Percentiles rank a stretch among this genome's conserved stretches.
These are phyloP conservation scores for Francoa sonchifolia DNA, from an alignment of 441 rosid genomes.

Conservation along the genomic window DNA sequence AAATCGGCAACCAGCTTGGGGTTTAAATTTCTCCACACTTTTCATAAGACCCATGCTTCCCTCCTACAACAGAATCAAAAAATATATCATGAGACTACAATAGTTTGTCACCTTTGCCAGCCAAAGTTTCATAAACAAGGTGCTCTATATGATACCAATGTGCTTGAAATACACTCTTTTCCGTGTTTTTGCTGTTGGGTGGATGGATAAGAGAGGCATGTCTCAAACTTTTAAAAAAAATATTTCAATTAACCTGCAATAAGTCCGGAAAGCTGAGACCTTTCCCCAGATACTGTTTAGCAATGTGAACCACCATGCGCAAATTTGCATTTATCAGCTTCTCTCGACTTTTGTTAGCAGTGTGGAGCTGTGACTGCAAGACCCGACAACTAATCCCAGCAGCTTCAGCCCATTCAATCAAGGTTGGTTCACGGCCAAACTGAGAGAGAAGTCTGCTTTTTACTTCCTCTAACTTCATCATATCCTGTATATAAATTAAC, in stretches of 20 bases:
- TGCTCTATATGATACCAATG: no score
- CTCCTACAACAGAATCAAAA: conserved; percentile 29
- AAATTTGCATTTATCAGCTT: conserved; percentile 59
- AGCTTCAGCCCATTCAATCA: conserved; percentile 69
- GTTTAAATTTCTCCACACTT: conserved; percentile 81
- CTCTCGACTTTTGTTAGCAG: conserved; percentile 46
- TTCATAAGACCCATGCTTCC: conserved; percentile 89
- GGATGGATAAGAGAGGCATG: no score
- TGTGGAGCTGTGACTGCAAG: conserved; percentile 48
- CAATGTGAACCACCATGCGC: conserved; percentile 73
- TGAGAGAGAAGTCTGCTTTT: conserved; percentile 56
- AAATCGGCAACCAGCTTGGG: conserved; percentile 68
- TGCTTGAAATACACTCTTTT: no score
- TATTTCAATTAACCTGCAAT: conserved; percentile 81
- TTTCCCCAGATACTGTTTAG: conserved; percentile 64
- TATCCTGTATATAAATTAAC: conserved; percentile 35
- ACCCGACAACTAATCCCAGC: conserved; percentile 35
- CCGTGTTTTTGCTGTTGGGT: no score
- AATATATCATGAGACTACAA: no score
- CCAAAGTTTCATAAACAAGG: no score
- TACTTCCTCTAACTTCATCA: conserved; percentile 46
- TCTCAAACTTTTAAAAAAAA: no score
- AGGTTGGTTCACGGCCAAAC: conserved; percentile 61
- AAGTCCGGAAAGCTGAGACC: conserved; percentile 73
- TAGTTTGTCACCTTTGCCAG: no score